phyloP scores from a whole-genome alignment of 148 eudicot species.

The Chenopodium album region DNA sequence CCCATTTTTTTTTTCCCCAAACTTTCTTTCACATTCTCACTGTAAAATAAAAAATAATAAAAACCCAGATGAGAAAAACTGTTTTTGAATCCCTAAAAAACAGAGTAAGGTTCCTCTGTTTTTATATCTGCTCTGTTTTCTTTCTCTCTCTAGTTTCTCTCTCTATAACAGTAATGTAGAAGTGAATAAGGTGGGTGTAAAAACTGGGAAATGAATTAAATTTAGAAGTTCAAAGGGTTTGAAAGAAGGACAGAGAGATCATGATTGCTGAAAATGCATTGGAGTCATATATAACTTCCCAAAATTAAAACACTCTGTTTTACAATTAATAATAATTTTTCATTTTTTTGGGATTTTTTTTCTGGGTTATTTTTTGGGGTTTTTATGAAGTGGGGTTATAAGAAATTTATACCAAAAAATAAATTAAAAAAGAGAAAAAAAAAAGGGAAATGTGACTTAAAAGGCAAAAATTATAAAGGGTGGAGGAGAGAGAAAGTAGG shows the following conservation, averaged over 20 bases:
- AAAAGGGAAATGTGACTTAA: conserved; percentile 29
- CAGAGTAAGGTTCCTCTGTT: conserved; percentile 23
- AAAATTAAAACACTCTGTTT: conserved; percentile 14
- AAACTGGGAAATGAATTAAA: conserved; percentile 14
- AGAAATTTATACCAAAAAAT: neutral
- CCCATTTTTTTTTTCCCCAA: conserved; percentile 19
- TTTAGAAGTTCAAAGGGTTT: conserved; percentile 13
- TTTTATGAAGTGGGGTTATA: neutral
- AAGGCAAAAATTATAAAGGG: conserved; percentile 17
- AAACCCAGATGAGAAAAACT: neutral
- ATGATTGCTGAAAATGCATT: conserved; percentile 34
- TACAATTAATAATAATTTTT: conserved; percentile 11
- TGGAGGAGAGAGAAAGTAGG: neutral
- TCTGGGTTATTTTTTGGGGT: neutral
- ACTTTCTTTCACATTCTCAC: conserved; percentile 9
- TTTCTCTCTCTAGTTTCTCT: conserved; percentile 19
- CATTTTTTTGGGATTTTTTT: neutral
- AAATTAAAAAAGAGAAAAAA: neutral
- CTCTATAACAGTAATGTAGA: neutral
- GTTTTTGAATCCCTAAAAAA: conserved; percentile 4
- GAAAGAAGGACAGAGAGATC: conserved; percentile 20
- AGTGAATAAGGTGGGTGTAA: conserved; percentile 26
- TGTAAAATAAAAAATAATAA: neutral
- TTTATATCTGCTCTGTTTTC: neutral
- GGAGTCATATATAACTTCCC: conserved; percentile 30